Percentiles rank a stretch among this genome's conserved stretches.
phyloP scores from a whole-genome alignment of 345 rosid genomes.

The Punica granatum region DNA sequence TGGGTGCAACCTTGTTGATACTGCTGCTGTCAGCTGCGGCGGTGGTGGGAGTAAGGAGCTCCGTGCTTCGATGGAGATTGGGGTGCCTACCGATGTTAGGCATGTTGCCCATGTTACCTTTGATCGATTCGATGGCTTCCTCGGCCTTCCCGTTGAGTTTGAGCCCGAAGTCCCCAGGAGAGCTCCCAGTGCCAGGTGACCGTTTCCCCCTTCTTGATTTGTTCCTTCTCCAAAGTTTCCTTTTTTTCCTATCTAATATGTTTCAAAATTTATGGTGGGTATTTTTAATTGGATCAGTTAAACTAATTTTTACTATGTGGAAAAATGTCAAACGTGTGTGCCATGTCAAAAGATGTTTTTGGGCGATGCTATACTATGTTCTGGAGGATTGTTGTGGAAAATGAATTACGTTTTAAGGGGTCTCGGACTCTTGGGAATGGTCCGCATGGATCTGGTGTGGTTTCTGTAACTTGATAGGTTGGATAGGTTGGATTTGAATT shows the following conservation, averaged over 20 bases:
- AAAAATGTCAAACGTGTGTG: background rate
- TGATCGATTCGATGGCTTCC: slow-evolving; percentile 95
- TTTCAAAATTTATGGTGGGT: background rate
- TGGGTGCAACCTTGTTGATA: slow-evolving; percentile 43
- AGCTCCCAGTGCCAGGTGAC: slow-evolving; percentile 93
- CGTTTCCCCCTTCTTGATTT: background rate
- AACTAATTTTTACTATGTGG: background rate
- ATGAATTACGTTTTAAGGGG: background rate
- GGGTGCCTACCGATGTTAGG: slow-evolving; percentile 84
- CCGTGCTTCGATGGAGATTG: slow-evolving; percentile 80
- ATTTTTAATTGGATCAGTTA: background rate
- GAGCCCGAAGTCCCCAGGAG: slow-evolving; percentile 94
- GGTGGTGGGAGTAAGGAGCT: slow-evolving; percentile 37
- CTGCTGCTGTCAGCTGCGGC: slow-evolving; percentile 1
- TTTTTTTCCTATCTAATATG: no score
- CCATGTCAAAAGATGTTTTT: background rate
- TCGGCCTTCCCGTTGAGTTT: slow-evolving; percentile 95
- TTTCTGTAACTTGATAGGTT: background rate
- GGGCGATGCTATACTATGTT: background rate
- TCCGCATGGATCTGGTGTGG: background rate
- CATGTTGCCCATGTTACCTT: slow-evolving; percentile 99
- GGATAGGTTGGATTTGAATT: no score
- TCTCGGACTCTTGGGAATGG: no score
- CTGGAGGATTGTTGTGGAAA: background rate
- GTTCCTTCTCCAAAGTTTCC: background rate